Percentiles rank a stretch among this genome's conserved stretches.
Conservation (phyloP, 2,329 filamentous ascomycete genomes). For the Calonectria fujianensis region DNA sequence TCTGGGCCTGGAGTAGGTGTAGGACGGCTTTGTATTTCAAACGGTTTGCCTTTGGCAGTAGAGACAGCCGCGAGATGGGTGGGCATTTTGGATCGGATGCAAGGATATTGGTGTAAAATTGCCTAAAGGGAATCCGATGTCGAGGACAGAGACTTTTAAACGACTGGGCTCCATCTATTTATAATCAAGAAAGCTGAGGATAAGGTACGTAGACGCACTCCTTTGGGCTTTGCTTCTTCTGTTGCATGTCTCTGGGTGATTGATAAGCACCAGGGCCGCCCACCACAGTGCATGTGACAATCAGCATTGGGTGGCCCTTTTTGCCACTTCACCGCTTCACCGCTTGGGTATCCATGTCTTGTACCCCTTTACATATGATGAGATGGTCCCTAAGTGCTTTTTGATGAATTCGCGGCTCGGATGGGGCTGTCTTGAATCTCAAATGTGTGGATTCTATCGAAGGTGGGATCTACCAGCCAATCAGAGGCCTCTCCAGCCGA, state of each 20-base stretch:
- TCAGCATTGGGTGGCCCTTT: neutral
- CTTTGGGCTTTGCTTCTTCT: neutral
- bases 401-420: neutral
- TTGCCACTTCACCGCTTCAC: neutral
- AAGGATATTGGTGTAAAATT: neutral
- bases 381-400: neutral
- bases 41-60: slow-evolving; percentile 59
- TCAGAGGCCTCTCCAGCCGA: slow-evolving; percentile 53
- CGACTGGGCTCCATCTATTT: neutral
- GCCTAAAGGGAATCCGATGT: neutral
- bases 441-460: neutral
- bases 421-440: neutral
- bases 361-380: neutral
- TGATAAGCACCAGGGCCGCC: neutral
- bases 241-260: neutral
- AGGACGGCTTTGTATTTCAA: slow-evolving; percentile 60
- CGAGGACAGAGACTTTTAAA: neutral
- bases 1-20: slow-evolving; percentile 67
- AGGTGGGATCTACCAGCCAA: slow-evolving; percentile 49
- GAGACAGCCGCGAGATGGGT: slow-evolving; percentile 65
- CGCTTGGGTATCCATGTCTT: neutral
- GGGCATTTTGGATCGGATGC: slow-evolving; percentile 51
- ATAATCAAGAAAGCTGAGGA: neutral
- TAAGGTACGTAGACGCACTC: neutral
- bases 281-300: neutral